These are phyloP conservation scores for Parafenestella ontariensis DNA, from an alignment of 2,329 filamentous ascomycete genomes.

Conservation along the genomic window DNA sequence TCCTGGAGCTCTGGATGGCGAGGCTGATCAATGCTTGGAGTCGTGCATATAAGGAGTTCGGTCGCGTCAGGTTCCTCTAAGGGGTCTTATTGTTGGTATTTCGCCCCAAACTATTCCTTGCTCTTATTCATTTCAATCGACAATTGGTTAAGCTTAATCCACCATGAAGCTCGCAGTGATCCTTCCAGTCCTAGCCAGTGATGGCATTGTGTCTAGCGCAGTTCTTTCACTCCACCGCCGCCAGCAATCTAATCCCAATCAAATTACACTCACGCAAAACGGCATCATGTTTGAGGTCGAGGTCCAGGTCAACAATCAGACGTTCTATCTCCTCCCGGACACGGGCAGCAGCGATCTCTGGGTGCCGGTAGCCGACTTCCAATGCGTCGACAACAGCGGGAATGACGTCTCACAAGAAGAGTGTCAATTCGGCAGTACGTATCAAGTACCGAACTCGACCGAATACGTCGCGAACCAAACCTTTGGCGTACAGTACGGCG, in stretches of 20 bases:
- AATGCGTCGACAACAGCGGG: background rate
- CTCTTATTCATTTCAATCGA: no score
- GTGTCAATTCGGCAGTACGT: background rate
- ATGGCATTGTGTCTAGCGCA: background rate
- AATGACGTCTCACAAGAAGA: constrained; percentile 1
- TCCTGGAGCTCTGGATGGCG: no score
- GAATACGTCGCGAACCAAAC: constrained; percentile 4
- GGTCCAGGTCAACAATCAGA: constrained; percentile 3
- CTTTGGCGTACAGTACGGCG: constrained; percentile 4
- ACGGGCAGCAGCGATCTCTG: constrained; percentile 6
- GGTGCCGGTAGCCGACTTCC: background rate
- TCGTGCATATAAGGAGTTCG: no score
- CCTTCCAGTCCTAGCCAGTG: background rate
- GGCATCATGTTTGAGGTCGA: background rate
- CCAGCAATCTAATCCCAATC: background rate
- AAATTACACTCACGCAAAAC: background rate
- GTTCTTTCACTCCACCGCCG: background rate
- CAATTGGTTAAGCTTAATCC: no score
- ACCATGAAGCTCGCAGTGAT: background rate
- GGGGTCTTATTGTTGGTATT: no score
- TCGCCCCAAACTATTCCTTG: no score
- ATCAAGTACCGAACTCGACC: constrained; percentile 3
- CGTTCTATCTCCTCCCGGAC: constrained; percentile 2
- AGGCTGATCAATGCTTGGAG: no score
- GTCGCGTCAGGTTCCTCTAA: no score